A percentile compares a stretch with the other conserved stretches of the same genome.
Conservation (phyloP, 305 asterid species). For the Fraxinus paxiana region DNA sequence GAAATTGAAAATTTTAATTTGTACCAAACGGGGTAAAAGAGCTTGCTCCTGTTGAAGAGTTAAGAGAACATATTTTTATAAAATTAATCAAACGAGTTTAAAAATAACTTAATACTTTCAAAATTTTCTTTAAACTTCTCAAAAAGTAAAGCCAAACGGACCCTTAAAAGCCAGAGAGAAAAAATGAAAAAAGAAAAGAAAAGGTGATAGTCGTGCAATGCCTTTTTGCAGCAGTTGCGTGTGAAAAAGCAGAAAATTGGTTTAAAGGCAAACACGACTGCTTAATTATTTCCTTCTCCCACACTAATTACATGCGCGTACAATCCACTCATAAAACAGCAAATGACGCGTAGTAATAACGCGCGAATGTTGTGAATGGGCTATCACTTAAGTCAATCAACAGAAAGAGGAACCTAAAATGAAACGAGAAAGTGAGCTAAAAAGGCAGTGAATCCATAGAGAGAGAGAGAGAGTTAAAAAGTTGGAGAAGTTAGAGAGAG, state of each 20-base stretch:
- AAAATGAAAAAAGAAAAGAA: not conserved
- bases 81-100: no score
- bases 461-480: constrained; percentile 19
- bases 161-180: not conserved
- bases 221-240: constrained; percentile 49
- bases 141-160: not conserved
- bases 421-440: constrained; percentile 31
- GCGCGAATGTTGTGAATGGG: not conserved
- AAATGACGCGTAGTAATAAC: constrained; percentile 8
- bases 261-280: constrained; percentile 41
- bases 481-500: not conserved
- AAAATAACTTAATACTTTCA: no score
- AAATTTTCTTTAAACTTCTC: not conserved
- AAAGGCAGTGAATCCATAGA: constrained; percentile 46
- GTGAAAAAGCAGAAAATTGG: constrained; percentile 49
- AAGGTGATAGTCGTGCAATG: constrained; percentile 38
- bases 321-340: not conserved
- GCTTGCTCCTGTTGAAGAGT: no score
- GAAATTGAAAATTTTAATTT: no score
- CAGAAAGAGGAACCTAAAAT: constrained; percentile 13
- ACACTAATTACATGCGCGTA: constrained; percentile 23
- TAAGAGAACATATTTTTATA: no score
- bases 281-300: constrained; percentile 23
- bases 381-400: constrained; percentile 18
- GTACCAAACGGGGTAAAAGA: no score